Evolutionary conservation across 805 yeast genomes (phyloP), one percentile per base, ranked within the genome.

Genomic region (Ogataea glucozyma): DNA sequence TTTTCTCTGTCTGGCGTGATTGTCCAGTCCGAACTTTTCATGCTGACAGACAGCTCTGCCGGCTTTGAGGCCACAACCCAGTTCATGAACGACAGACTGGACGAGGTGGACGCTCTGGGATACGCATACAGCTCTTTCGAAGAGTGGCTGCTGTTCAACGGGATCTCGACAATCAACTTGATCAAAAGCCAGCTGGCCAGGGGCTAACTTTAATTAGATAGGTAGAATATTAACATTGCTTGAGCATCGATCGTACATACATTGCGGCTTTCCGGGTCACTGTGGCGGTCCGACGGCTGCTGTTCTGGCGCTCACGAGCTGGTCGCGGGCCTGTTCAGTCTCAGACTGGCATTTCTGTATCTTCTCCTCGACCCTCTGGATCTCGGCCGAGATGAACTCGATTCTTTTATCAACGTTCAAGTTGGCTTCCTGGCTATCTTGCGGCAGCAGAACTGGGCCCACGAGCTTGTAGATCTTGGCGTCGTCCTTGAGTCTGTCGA

Each of bases 391-490:
- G 36, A 93, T 93, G 57, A 87, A 95, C 61, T 89, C 97, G 32
- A 93, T 72, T 66, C 99, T 83, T 61, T 91, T 95, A 26, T 74
- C 78, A 26, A 93, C 97, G 57, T 91, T 91, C 57, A 78, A 53
- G 51, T 79, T 79, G 17, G 99, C 96, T 64, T 93, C 98, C 9
- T 62, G 62, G 46, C 77, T 76, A 42, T 89, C 96, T 58, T 91
- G 97, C 2, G 97, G 97, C 48, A 95, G 71, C 46, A 93, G 71
- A 4, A 91, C 89, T 6, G 96, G 95, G 1, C 99, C 99, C 19
- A 91, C 85, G 51, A 90, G 73, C 65, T 93, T 93, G 69, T 79
- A 93, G 19, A 93, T 81, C 54, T 85, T 86, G 12, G 95, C 74
- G 26, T 79, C 85, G 43, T 77, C 76, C 43, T 86, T 68, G 32